Evolutionary conservation across 768 basidiomycete species (phyloP).

Genomic region (Lentinula detonsa): DNA sequence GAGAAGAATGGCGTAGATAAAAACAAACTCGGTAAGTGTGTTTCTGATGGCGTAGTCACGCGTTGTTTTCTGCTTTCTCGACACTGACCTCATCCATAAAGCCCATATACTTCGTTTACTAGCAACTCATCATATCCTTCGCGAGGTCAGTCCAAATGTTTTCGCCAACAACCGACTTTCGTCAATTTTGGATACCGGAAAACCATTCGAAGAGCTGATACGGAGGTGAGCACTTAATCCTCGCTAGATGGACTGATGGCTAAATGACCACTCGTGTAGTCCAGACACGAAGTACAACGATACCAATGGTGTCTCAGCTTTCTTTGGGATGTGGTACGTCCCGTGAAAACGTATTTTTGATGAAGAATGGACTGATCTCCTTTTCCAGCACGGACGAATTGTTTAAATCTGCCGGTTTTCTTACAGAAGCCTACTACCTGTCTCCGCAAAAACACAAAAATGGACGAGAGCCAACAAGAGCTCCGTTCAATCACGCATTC

Average conservation of each 20-base stretch:
- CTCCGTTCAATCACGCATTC: slow-evolving; percentile 75
- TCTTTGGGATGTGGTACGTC: slow-evolving; percentile 62
- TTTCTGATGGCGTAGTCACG: not conserved
- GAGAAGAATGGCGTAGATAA: slow-evolving; percentile 36
- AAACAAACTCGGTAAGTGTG: slow-evolving; percentile 43
- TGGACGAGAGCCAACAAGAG: slow-evolving; percentile 40
- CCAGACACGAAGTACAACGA: slow-evolving; percentile 61
- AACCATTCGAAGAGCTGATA: slow-evolving; percentile 41
- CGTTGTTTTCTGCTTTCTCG: not conserved
- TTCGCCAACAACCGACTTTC: slow-evolving; percentile 71
- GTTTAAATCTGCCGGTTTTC: slow-evolving; percentile 68
- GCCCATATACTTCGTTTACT: slow-evolving; percentile 72
- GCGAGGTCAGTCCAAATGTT: slow-evolving; percentile 63
- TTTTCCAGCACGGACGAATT: slow-evolving; percentile 62
- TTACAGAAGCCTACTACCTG: slow-evolving; percentile 61
- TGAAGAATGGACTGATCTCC: not conserved
- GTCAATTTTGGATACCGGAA: slow-evolving; percentile 64
- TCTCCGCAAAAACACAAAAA: slow-evolving; percentile 23
- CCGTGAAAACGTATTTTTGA: not conserved
- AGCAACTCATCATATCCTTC: slow-evolving; percentile 72
- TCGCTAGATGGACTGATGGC: not conserved
- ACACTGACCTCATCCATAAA: slow-evolving; percentile 18
- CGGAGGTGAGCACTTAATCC: slow-evolving; percentile 30
- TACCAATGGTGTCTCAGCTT: slow-evolving; percentile 62
- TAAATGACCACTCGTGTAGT: slow-evolving; percentile 22